Base-by-base conservation (phyloP, 2,329 filamentous ascomycete genomes). In the Verticillium zaregamsianum region DNA sequence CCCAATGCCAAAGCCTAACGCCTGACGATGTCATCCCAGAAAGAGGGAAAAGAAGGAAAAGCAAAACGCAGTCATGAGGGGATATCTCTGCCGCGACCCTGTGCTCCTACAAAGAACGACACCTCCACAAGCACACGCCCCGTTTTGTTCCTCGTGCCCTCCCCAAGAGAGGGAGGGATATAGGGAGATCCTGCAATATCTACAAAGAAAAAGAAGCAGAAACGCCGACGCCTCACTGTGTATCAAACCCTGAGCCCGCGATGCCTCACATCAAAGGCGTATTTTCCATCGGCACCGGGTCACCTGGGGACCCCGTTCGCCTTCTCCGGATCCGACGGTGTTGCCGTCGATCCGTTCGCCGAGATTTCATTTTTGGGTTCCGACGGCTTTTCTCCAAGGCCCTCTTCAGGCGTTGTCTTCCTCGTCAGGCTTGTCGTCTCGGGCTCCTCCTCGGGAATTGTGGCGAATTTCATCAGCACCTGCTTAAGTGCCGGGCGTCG, bases 401-500 rank as follows among this genome's bases (percentile, higher is more conserved):
- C 15, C 3, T 61, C 54, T 55, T 66, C 65, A n/a, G 65, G 71
- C 31, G 72, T 74, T 20, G 71, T 73, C 62, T 70, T 74, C 31
- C 67, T 70, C 0, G 72, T 72, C 40, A 74, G 45, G 37, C 74
- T 74, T 5, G 73, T 62, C 37, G 73, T 78, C 67, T 82, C 80
- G 23, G 82, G 80, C 72, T 93, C 91, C 72, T 93, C 91, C 70
- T 94, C 91, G 0, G 84, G 86, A 33, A 95, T 96, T 0, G 92
- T 92, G 4, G 90, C 86, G 72, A 92, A 94, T 71, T 92, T 92
- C 70, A 90, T 91, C 14, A 96, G 80, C 0, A 96, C 92, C 69
- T 93, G 90, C 73, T 96, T 96, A 61, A 97, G 80, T 5, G 91
- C 91, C 1, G 91, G 91, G n/a, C 93, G 80, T 57, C 91, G 85